A percentile compares a stretch with the other conserved stretches of the same genome.
Conservation (phyloP, 2,329 filamentous ascomycete genomes). For the Coleophoma eucalyptorum region DNA sequence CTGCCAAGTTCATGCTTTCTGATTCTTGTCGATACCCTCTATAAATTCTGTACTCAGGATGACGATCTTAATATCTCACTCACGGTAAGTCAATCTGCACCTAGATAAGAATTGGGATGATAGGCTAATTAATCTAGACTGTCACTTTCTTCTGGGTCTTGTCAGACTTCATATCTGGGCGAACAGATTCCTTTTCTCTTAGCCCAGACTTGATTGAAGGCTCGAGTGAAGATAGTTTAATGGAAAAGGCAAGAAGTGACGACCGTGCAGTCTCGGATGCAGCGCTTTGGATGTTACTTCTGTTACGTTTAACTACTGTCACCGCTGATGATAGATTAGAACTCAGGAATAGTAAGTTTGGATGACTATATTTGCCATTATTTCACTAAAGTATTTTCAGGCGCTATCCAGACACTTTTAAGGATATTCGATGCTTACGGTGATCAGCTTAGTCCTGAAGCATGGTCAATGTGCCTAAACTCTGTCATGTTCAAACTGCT, state of each 20-base stretch:
- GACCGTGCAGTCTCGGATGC: conserved; percentile 60
- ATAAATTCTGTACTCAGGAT: conserved; percentile 82
- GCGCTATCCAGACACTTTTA: conserved; percentile 83
- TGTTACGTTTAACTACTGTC: conserved; percentile 67
- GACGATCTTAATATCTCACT: conserved; percentile 94
- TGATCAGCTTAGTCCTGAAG: conserved; percentile 69
- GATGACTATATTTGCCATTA: conserved; percentile 11
- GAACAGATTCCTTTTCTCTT: conserved; percentile 53
- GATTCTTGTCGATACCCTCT: conserved; percentile 80
- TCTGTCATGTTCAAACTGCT: conserved; percentile 78
- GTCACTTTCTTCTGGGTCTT: conserved; percentile 96
- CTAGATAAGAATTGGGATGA: conserved; percentile 9
- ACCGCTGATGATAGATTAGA: conserved; percentile 71
- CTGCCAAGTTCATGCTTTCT: conserved; percentile 69
- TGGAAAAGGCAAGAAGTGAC: conserved; percentile 54
- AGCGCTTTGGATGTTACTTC: conserved; percentile 74
- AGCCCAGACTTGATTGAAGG: conserved; percentile 51
- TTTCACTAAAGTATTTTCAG: conserved; percentile 35
- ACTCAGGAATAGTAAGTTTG: conserved; percentile 64
- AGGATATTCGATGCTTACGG: conserved; percentile 91
- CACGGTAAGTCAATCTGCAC: conserved; percentile 54
- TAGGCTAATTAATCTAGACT: conserved; percentile 46
- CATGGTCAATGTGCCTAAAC: conserved; percentile 81
- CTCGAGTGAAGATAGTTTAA: conserved; percentile 52
- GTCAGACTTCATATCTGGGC: conserved; percentile 75